Evolutionary conservation across 495 filamentous ascomycete genomes (phyloP).

Genomic region (Annulohypoxylon nitens): DNA sequence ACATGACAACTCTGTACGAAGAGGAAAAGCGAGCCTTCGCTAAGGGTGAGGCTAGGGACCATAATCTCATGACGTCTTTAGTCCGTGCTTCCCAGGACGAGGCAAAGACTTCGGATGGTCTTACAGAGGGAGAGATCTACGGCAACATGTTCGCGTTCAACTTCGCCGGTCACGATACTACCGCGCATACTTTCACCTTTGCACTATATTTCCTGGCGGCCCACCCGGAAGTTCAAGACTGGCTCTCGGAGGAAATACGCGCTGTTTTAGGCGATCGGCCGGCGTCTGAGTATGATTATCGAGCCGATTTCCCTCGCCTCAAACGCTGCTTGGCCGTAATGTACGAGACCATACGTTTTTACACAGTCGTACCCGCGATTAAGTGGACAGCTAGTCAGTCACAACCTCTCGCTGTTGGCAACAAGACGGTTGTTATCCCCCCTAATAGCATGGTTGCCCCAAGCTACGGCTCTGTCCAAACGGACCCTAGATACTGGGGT

Average conservation of each 20-base stretch:
- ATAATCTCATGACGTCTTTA: constrained; percentile 22
- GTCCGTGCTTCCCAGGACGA: constrained; percentile 47
- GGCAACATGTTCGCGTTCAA: constrained; percentile 69
- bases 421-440: constrained; percentile 37
- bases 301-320: constrained; percentile 58
- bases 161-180: constrained; percentile 69
- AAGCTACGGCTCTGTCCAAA: constrained; percentile 43
- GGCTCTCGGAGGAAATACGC: constrained; percentile 49
- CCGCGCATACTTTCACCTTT: constrained; percentile 64
- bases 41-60: constrained; percentile 37
- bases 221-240: constrained; percentile 62
- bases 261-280: constrained; percentile 42
- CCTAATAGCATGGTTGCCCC: constrained; percentile 36
- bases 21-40: constrained; percentile 27
- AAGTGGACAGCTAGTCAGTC: constrained; percentile 53
- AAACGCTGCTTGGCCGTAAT: constrained; percentile 62
- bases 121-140: constrained; percentile 52
- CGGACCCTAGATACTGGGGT: constrained; percentile 48
- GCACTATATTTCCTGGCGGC: constrained; percentile 63
- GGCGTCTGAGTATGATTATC: constrained; percentile 56
- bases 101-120: constrained; percentile 4
- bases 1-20: constrained; percentile 49
- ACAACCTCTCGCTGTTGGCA: constrained; percentile 36
- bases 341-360: constrained; percentile 67
- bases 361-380: constrained; percentile 57